Evolutionary conservation across 2,329 filamentous ascomycete species (phyloP), one percentile per base, ranked within the genome.

Genomic region (Diaporthe ilicicola): DNA sequence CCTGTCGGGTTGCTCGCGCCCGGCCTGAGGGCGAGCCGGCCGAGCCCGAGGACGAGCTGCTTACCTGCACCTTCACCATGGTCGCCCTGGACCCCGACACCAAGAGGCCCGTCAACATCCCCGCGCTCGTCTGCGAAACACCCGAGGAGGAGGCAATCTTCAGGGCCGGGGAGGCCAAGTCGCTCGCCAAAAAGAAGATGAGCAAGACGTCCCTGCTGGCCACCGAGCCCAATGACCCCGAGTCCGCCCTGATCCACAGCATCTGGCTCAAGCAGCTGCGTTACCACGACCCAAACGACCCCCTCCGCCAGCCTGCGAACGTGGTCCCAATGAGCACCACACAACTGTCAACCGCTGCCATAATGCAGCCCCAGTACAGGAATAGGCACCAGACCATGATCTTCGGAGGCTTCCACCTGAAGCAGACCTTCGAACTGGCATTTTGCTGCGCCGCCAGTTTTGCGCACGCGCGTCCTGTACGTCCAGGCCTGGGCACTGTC

Each of bases 361-460:
- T 94, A 74, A 94, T 94, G 92, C 91, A 93, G 78, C 92, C 92
- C 0, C 91, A 72, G 64, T 70, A 72, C 48, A 53, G 71, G n/a
- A 72, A 72, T 73, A 78, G 81, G 2, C 91, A 93, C 79, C 90
- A 92, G 76, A 92, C 92, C 79, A 93, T 93, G 91, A 93, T 94
- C 68, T 94, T 94, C 76, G 92, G 92, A 65, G 92, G 92, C 17
- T 93, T 91, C 78, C 86, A 94, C 13, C 84, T 94, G 13, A 92
- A 93, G 77, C 90, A 92, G 76, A 92, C 91, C 0, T 94, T 93
- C 76, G 92, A 94, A 80, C 85, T 94, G 8, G 92, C 92, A 1
- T 94, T 94, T 81, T 93, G 91, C 78, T 92, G 91, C 76, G 91
- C 91, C 0, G 91, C 92, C 1, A 89, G 89, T 10, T 93, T 93